phyloP scores from a whole-genome alignment of 2,329 filamentous ascomycete species.

The Cordyceps tenuipes region DNA sequence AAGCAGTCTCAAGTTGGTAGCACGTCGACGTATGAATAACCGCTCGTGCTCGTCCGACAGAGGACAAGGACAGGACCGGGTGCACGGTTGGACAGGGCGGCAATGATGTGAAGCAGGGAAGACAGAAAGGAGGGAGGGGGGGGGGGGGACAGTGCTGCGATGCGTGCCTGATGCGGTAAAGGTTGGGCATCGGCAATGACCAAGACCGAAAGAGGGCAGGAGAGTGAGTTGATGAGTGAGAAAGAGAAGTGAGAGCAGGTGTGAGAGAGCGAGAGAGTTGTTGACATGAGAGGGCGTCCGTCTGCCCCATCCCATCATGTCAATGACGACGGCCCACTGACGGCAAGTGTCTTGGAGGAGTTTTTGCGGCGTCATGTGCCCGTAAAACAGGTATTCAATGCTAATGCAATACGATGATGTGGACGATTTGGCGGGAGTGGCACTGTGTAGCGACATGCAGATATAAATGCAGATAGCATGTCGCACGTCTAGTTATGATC shows the following conservation, averaged over 20 bases:
- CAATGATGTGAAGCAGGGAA: not conserved
- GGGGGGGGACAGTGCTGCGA: not conserved
- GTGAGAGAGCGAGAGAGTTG: not conserved
- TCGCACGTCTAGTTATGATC: not conserved
- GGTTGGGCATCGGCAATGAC: constrained; percentile 5
- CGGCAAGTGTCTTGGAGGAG: not conserved
- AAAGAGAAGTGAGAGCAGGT: too few species aligned
- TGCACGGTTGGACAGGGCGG: not conserved
- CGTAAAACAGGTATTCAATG: not conserved
- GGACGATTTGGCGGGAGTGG: not conserved
- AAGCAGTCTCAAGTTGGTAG: not conserved
- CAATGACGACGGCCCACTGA: constrained; percentile 9
- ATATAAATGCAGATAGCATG: not conserved
- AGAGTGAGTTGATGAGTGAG: too few species aligned
- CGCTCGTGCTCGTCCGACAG: not conserved
- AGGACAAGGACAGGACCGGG: not conserved
- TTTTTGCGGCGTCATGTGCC: not conserved
- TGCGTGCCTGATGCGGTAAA: constrained; percentile 1
- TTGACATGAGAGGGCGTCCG: not conserved
- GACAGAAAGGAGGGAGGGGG: too few species aligned
- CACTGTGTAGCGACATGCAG: too few species aligned
- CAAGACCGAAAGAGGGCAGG: not conserved
- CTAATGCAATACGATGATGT: not conserved
- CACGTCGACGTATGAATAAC: not conserved
- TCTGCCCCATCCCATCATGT: constrained; percentile 3